Conservation (phyloP, 2,329 filamentous ascomycete genomes). For the Sporothrix luriei region DNA sequence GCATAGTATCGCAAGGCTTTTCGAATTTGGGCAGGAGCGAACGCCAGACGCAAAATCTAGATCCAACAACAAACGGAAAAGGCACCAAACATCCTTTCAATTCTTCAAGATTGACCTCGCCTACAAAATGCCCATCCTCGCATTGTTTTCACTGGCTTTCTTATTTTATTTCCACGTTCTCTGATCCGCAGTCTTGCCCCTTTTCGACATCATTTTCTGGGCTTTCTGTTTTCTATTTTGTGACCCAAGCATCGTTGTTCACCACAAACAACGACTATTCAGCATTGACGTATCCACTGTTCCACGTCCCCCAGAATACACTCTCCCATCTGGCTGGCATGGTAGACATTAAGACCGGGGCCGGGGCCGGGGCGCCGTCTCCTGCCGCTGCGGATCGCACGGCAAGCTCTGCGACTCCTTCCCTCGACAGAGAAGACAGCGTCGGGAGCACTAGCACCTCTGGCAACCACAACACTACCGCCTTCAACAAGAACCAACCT, state of each 20-base stretch:
- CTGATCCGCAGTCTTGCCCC: not conserved
- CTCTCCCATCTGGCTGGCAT: not conserved
- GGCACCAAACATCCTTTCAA: not conserved
- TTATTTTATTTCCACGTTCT: not conserved
- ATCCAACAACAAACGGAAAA: not conserved
- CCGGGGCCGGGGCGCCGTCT: not conserved
- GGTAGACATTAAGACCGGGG: not conserved
- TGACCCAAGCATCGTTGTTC: not conserved
- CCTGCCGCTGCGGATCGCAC: not conserved
- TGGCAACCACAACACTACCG: not conserved
- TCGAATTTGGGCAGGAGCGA: not conserved
- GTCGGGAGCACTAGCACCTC: not conserved
- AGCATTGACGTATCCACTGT: not conserved
- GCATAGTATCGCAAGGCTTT: not conserved
- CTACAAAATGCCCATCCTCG: not conserved
- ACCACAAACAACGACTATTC: not conserved
- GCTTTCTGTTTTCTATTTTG: not conserved
- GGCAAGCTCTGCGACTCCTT: not conserved
- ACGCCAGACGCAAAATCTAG: not conserved
- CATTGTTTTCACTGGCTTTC: not conserved
- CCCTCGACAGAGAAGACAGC: not conserved
- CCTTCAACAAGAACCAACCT: conserved; percentile 21
- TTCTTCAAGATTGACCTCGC: too few species aligned
- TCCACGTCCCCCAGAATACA: not conserved
- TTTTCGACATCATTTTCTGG: not conserved